Evolutionary conservation across 1,139 yeast genomes (phyloP).

Genomic region (Hyphopichia khmerensis): DNA sequence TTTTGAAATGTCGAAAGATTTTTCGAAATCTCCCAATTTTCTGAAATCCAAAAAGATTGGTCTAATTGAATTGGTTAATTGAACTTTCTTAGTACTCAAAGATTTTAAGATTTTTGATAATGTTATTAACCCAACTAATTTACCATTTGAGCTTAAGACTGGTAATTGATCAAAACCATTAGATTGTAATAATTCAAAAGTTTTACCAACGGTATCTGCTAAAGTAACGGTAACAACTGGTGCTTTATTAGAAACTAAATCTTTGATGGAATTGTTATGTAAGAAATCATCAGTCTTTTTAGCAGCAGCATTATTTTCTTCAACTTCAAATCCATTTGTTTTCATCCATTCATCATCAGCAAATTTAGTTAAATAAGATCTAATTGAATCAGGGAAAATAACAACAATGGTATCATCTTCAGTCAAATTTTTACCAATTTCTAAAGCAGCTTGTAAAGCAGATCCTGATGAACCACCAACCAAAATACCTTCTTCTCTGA

Average conservation of each 20-base stretch:
- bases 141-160: constrained; percentile 59
- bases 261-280: constrained; percentile 53
- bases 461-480: constrained; percentile 90
- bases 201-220: constrained; percentile 61
- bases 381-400: constrained; percentile 82
- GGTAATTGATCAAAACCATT: constrained; percentile 89
- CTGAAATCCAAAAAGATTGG: constrained; percentile 73
- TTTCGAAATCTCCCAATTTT: constrained; percentile 66
- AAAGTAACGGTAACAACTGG: constrained; percentile 78
- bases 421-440: constrained; percentile 66
- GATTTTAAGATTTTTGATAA: constrained; percentile 70
- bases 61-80: constrained; percentile 59
- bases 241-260: constrained; percentile 62
- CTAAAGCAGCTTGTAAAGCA: constrained; percentile 78
- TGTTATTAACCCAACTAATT: constrained; percentile 75
- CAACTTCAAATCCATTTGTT: constrained; percentile 66
- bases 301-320: constrained; percentile 43
- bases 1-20: constrained; percentile 63
- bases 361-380: constrained; percentile 84
- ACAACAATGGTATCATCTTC: constrained; percentile 79
- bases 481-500: constrained; percentile 81
- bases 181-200: constrained; percentile 68
- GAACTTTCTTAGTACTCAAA: constrained; percentile 62
- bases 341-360: constrained; percentile 93
- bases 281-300: constrained; percentile 54